A percentile compares a stretch with the other conserved stretches of the same genome.
Conservation (phyloP, 140 eudicot genomes). For the Stevia rebaudiana region DNA sequence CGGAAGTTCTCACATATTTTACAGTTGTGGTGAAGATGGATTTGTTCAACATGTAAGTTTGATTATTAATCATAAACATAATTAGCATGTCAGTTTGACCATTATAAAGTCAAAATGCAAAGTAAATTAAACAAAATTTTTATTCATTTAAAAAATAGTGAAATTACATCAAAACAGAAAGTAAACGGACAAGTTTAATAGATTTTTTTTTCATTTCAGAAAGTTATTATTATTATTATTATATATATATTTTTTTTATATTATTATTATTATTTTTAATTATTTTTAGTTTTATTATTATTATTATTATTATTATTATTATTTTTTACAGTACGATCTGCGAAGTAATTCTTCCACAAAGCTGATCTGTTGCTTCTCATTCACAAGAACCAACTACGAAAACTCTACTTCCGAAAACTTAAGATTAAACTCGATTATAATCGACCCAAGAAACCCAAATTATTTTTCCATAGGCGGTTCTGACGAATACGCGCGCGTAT, state of each 20-base stretch:
- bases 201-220: too few relatives aligned
- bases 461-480: conserved; percentile 69
- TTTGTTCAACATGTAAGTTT: conserved; percentile 67
- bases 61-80: too few relatives aligned
- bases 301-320: too few relatives aligned
- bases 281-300: too few relatives aligned
- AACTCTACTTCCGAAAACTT: conserved; percentile 38
- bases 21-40: conserved; percentile 94
- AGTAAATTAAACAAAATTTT: too few relatives aligned
- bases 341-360: conserved; percentile 63
- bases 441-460: conserved; percentile 80
- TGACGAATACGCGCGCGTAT: conserved; percentile 74
- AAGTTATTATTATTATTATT: too few relatives aligned
- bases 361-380: conserved; percentile 66
- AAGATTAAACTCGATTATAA: conserved; percentile 57
- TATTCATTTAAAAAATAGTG: too few relatives aligned
- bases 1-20: conserved; percentile 76
- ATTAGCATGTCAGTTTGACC: background rate
- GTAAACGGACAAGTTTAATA: too few relatives aligned
- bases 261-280: too few relatives aligned
- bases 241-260: too few relatives aligned
- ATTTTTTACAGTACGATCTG: conserved; percentile 65
- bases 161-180: too few relatives aligned
- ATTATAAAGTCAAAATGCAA: background rate
- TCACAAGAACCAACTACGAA: conserved; percentile 29